These are phyloP conservation scores for Melaleuca quinquenervia DNA, from an alignment of 345 rosid species.

Conservation along the genomic window DNA sequence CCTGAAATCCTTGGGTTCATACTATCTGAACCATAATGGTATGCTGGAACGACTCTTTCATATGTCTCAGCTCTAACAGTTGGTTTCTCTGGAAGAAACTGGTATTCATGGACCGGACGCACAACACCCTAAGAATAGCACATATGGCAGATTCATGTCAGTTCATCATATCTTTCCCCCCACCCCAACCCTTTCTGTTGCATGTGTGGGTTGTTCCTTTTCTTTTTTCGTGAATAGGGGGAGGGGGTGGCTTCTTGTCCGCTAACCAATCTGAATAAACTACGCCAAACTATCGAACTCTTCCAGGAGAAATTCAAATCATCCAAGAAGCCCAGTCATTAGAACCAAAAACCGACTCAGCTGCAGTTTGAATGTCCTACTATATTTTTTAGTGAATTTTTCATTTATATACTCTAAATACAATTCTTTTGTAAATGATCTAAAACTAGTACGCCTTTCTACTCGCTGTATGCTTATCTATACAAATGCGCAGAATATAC, in stretches of 20 bases:
- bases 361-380: not conserved
- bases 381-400: too few species aligned
- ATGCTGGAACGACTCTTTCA: slow-evolving; percentile 39
- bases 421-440: not conserved
- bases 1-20: slow-evolving; percentile 27
- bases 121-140: slow-evolving; percentile 23
- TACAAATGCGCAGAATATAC: not conserved
- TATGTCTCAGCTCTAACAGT: slow-evolving; percentile 45
- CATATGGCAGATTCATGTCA: not conserved
- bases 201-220: not conserved
- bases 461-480: not conserved
- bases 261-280: not conserved
- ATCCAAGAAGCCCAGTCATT: not conserved
- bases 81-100: slow-evolving; percentile 82
- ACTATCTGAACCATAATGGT: slow-evolving; percentile 31
- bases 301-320: not conserved
- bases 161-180: not conserved
- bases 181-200: not conserved
- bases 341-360: not conserved
- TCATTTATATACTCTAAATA: not conserved
- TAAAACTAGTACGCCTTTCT: not conserved
- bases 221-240: not conserved
- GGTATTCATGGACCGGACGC: slow-evolving; percentile 70
- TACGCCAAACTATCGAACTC: not conserved
- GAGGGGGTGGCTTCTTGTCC: not conserved